A percentile compares a stretch with the other conserved stretches of the same genome.
These are phyloP conservation scores for Paecilomyces dactylethromorphus DNA, from an alignment of 2,329 filamentous ascomycete species.

Conservation along the genomic window DNA sequence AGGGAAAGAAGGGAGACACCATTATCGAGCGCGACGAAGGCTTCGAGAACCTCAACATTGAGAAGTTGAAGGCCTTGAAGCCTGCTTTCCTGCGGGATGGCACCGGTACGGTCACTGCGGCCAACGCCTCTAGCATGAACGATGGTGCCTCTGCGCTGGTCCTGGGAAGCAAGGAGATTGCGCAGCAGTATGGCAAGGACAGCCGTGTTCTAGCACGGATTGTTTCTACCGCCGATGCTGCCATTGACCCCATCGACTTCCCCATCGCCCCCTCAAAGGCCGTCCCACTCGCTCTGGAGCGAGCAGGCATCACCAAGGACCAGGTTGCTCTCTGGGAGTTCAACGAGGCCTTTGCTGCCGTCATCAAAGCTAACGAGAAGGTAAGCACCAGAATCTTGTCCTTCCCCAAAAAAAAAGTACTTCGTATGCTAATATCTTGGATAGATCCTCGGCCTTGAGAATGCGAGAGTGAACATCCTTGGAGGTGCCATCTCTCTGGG, in stretches of 20 bases:
- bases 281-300: conserved; percentile 79
- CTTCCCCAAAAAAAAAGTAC: background rate
- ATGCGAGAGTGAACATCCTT: conserved; percentile 75
- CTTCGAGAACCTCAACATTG: conserved; percentile 76
- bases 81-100: conserved; percentile 85
- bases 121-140: conserved; percentile 89
- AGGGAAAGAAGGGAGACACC: conserved; percentile 74
- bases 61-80: conserved; percentile 80
- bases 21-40: conserved; percentile 81
- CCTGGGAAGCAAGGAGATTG: conserved; percentile 71
- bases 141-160: conserved; percentile 91
- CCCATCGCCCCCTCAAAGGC: conserved; percentile 87
- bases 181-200: conserved; percentile 67
- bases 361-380: conserved; percentile 92
- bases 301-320: conserved; percentile 83
- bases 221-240: conserved; percentile 79
- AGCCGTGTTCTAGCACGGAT: conserved; percentile 84
- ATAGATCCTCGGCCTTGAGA: conserved; percentile 71
- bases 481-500: conserved; percentile 89
- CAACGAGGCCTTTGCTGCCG: conserved; percentile 94
- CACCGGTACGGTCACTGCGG: conserved; percentile 85
- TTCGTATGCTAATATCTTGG: conserved; percentile 11
- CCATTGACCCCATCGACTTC: conserved; percentile 87
- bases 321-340: conserved; percentile 96
- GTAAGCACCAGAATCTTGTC: conserved; percentile 33